Base-by-base conservation (phyloP, 192 early-diverging fungal genomes). In the Blastocladiella britannica region DNA sequence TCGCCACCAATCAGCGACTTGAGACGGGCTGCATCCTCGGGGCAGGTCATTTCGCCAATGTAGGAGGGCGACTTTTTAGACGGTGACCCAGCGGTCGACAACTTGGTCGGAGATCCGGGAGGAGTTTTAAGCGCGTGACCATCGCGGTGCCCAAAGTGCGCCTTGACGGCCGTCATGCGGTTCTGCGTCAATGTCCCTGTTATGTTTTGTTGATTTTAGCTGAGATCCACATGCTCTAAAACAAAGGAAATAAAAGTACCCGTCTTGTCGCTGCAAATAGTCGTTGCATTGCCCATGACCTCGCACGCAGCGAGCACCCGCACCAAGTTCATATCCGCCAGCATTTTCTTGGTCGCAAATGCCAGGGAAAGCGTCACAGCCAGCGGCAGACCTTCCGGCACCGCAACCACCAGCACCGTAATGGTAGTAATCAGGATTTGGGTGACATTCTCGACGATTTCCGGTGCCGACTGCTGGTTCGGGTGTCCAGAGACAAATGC, bases 261-360 rank as follows among this genome's bases (percentile, higher is more conserved):
- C 0, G 95, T 99, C 67, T 99, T 99, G 73, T 99, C 95, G 20
- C 89, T 92, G 69, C 95, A 99, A 25, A 99, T 81, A 0, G 93
- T 94, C 8, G 92, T 99, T 8, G 95, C 95, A 62, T 91, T 93
- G 54, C 85, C 85, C 95, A 98, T 98, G 25, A 93, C 96, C 67
- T 98, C 95, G 68, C 95, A 99, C 6, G 95, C 88, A 26, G 86
- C 82, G 12, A 99, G 72, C 53, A 97, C 82, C 25, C 95, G 83
- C 26, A 99, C 95, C 23, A 99, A 71, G 70, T 97, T 97, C 59
- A 93, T 91, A 68, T 99, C 93, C 55, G 90, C 88, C 53, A 97
- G 65, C 95, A 99, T 99, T 15, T 83, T 71, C 29, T 82, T 81
- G 15, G 95, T 97, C 4, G 91, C 92, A 67, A 88, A 87, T 1